A percentile compares a stretch with the other conserved stretches of the same genome.
Evolutionary conservation across 768 basidiomycete species (phyloP).

Genomic region (Boletellus emodensis): DNA sequence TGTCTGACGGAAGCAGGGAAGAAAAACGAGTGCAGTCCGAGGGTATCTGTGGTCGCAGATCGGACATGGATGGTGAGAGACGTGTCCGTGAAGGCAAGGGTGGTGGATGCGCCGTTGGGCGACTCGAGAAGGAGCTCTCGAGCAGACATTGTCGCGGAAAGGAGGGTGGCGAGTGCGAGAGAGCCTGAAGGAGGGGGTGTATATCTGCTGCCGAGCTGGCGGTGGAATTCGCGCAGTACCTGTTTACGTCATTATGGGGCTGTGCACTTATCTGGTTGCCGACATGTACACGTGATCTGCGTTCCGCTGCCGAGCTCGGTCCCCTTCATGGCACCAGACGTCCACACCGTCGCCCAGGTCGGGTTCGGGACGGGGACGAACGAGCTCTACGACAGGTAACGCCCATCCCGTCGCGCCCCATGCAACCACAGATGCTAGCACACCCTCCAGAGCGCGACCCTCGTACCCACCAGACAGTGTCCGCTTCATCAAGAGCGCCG

Average conservation of each 20-base stretch:
- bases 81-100: constrained; percentile 27
- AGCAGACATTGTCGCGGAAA: constrained; percentile 12
- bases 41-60: constrained; percentile 5
- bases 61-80: constrained; percentile 26
- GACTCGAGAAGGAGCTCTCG: constrained; percentile 19
- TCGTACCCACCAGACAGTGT: constrained; percentile 71
- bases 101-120: constrained; percentile 7
- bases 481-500: constrained; percentile 50
- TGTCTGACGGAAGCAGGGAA: constrained; percentile 3
- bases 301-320: neutral
- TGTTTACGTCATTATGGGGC: too few species aligned
- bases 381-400: constrained; percentile 72
- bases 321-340: constrained; percentile 11
- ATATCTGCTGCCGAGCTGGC: neutral
- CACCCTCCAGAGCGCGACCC: constrained; percentile 56
- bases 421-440: neutral
- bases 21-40: constrained; percentile 7
- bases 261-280: too few species aligned
- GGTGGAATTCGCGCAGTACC: too few species aligned
- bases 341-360: constrained; percentile 63
- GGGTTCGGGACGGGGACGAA: constrained; percentile 84
- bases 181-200: neutral
- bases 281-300: too few species aligned
- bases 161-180: neutral
- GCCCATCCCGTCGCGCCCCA: too few species aligned